A percentile compares a stretch with the other conserved stretches of the same genome.
Evolutionary conservation across 257 asterid species (phyloP).

Genomic region (Mitragyna speciosa): DNA sequence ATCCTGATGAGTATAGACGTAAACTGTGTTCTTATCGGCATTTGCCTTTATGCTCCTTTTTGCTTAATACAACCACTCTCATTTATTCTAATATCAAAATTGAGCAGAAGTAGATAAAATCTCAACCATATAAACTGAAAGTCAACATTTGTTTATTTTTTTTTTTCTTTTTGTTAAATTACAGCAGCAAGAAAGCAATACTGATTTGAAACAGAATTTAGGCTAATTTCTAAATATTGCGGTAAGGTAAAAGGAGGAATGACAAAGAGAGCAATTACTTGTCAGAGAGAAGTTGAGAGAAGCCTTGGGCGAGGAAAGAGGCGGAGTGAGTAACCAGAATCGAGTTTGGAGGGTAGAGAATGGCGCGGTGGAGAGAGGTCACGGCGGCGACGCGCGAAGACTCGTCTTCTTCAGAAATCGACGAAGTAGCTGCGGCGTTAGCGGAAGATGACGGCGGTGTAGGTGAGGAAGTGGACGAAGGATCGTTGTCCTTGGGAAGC

Average conservation of each 20-base stretch:
- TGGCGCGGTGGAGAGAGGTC: slow-evolving; percentile 78
- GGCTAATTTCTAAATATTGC: not conserved
- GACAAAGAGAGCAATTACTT: slow-evolving; percentile 44
- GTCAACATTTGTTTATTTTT: too few relatives aligned
- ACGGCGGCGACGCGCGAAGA: slow-evolving; percentile 79
- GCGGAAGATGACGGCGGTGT: slow-evolving; percentile 22
- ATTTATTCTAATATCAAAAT: too few relatives aligned
- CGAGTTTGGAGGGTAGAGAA: slow-evolving; percentile 82
- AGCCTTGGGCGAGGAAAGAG: slow-evolving; percentile 81
- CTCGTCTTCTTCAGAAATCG: slow-evolving; percentile 43
- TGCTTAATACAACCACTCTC: too few relatives aligned
- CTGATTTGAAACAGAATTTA: not conserved
- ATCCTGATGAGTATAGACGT: not conserved
- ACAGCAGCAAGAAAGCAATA: not conserved
- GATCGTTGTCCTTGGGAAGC: slow-evolving; percentile 63
- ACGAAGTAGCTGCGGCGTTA: slow-evolving; percentile 12
- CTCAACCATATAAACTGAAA: not conserved
- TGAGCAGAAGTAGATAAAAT: not conserved
- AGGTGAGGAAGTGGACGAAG: slow-evolving; percentile 52
- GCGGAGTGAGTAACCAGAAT: slow-evolving; percentile 84
- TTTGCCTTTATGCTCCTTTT: too few relatives aligned
- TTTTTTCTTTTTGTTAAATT: too few relatives aligned
- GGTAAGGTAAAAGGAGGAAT: not conserved
- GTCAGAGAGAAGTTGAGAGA: slow-evolving; percentile 75
- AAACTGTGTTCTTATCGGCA: too few relatives aligned